phyloP scores from a whole-genome alignment of 495 filamentous ascomycete genomes.

The Cetradonia linearis region DNA sequence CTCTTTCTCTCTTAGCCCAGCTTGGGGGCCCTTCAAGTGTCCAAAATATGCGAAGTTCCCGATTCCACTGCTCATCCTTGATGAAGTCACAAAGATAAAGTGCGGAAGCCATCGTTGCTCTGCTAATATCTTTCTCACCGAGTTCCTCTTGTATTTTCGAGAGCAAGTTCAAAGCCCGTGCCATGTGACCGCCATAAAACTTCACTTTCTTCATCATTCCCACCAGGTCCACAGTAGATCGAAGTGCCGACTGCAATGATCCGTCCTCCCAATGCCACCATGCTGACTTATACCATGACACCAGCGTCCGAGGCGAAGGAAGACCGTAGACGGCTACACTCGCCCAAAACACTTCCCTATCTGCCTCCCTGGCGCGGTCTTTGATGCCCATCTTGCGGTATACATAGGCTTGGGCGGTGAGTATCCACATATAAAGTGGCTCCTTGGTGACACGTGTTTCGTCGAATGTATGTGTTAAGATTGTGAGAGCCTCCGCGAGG shows the following conservation, averaged over 20 bases:
- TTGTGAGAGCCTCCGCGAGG: not conserved
- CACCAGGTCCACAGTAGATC: not conserved
- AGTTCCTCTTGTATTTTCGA: not conserved
- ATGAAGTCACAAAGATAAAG: not conserved
- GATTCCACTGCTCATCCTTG: not conserved
- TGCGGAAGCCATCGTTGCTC: not conserved
- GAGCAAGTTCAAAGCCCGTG: not conserved
- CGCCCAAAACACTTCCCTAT: not conserved
- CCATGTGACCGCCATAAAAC: not conserved
- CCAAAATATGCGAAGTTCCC: not conserved
- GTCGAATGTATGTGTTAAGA: not conserved
- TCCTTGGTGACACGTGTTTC: not conserved
- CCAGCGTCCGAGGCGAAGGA: not conserved
- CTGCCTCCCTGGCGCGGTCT: not conserved
- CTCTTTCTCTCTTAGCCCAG: not conserved
- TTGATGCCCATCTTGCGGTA: not conserved
- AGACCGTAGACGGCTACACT: not conserved
- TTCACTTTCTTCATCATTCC: not conserved
- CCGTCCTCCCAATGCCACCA: constrained; percentile 1
- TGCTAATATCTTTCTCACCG: not conserved
- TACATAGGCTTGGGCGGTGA: not conserved
- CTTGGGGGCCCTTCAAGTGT: not conserved
- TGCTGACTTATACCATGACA: not conserved
- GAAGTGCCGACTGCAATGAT: not conserved
- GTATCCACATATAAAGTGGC: not conserved